Percentiles rank a stretch among this genome's conserved stretches.
phyloP scores from a whole-genome alignment of 2,329 filamentous ascomycete species.

The Cercospora sp. region DNA sequence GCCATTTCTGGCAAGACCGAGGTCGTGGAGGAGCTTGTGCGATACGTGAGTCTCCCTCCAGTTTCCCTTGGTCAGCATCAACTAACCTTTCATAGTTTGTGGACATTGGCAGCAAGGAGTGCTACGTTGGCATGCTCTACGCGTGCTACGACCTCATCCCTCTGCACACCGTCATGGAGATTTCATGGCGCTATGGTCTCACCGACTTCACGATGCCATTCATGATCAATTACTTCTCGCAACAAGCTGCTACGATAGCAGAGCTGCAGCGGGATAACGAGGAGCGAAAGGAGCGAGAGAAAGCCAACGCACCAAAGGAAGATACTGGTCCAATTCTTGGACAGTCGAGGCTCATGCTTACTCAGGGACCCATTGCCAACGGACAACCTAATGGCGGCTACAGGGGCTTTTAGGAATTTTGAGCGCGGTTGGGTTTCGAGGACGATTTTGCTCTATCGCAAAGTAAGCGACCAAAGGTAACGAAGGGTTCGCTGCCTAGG shows the following conservation, averaged over 20 bases:
- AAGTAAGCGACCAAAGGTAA: neutral
- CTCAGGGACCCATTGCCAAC: slow-evolving; percentile 72
- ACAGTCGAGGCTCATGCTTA: slow-evolving; percentile 87
- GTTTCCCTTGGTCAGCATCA: neutral
- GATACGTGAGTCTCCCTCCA: slow-evolving; percentile 74
- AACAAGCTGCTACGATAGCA: slow-evolving; percentile 84
- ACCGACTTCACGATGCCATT: slow-evolving; percentile 99
- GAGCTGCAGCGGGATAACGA: slow-evolving; percentile 93
- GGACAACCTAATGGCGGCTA: slow-evolving; percentile 58
- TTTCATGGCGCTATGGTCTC: slow-evolving; percentile 94
- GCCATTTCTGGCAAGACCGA: slow-evolving; percentile 88
- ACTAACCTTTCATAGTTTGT: slow-evolving; percentile 71
- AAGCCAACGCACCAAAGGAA: slow-evolving; percentile 77
- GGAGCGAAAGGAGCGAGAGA: slow-evolving; percentile 72
- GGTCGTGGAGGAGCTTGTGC: slow-evolving; percentile 90
- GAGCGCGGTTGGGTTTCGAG: neutral
- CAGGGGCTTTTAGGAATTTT: slow-evolving; percentile 12
- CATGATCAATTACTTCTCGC: slow-evolving; percentile 97
- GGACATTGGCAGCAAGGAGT: slow-evolving; percentile 97
- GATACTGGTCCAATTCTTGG: slow-evolving; percentile 93
- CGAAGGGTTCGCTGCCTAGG: slow-evolving; percentile 10
- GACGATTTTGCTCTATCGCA: neutral
- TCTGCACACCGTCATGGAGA: slow-evolving; percentile 87
- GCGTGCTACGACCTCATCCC: slow-evolving; percentile 97
- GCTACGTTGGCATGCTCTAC: slow-evolving; percentile 99